Percentiles rank a stretch among this genome's conserved stretches.
Conservation (phyloP, 306 rosid species). For the Prinsepia uniflora region DNA sequence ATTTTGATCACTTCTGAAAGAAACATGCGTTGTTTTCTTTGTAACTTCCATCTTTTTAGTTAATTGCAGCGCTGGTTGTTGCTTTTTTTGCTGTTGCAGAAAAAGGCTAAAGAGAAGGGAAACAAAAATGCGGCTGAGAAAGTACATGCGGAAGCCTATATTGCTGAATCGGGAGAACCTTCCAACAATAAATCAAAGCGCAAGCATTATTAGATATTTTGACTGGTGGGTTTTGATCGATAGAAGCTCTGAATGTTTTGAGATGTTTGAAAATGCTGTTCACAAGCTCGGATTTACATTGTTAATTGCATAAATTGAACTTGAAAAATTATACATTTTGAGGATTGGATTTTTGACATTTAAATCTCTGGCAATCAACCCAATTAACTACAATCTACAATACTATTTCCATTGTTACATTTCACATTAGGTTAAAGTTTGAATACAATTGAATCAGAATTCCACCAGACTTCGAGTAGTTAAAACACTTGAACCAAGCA, state of each 20-base stretch:
- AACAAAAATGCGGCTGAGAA: slow-evolving; percentile 54
- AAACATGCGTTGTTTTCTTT: not conserved
- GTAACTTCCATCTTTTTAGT: not conserved
- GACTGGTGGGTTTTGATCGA: slow-evolving; percentile 1
- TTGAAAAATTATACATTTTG: too few species aligned
- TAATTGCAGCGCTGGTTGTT: slow-evolving; percentile 17
- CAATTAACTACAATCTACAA: too few species aligned
- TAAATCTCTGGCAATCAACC: not conserved
- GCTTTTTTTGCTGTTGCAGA: slow-evolving; percentile 26
- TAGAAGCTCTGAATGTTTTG: slow-evolving; percentile 12
- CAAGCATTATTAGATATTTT: slow-evolving; percentile 35
- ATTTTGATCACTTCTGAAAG: not conserved
- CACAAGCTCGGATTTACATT: not conserved
- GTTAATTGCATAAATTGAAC: not conserved
- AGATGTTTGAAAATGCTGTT: not conserved
- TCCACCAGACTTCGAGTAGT: not conserved
- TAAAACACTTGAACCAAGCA: not conserved
- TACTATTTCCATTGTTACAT: not conserved
- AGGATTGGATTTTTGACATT: not conserved
- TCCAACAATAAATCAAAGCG: too few species aligned
- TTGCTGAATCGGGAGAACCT: slow-evolving; percentile 52
- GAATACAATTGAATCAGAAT: not conserved
- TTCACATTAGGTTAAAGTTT: not conserved
- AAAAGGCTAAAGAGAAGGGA: slow-evolving; percentile 61
- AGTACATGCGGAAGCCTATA: too few species aligned